Conservation (phyloP, 1,139 yeast species). For the Geotrichum aggregatum region DNA sequence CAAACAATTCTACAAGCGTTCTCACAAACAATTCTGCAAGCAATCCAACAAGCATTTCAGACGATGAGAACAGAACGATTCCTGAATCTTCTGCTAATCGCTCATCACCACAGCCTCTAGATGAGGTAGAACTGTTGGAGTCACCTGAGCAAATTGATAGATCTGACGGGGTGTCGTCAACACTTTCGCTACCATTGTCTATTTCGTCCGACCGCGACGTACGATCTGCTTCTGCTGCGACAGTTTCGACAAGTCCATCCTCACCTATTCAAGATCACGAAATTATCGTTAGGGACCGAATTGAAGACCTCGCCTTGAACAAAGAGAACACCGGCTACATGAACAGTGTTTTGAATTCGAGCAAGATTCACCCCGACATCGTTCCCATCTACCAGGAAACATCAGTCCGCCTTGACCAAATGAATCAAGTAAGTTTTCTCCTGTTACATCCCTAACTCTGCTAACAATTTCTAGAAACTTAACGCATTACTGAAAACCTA, state of each 20-base stretch:
- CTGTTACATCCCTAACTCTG: neutral
- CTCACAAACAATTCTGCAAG: neutral
- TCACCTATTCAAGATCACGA: slow-evolving; percentile 1
- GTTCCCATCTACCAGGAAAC: slow-evolving; percentile 34
- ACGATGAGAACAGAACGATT: neutral
- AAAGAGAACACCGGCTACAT: neutral
- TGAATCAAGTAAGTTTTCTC: slow-evolving; percentile 17
- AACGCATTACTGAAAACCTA: slow-evolving; percentile 13
- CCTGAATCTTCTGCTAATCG: neutral
- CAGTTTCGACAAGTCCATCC: slow-evolving; percentile 9
- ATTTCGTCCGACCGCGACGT: slow-evolving; percentile 2
- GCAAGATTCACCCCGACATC: slow-evolving; percentile 34
- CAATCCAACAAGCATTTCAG: neutral
- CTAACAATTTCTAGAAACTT: slow-evolving; percentile 12
- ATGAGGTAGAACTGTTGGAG: neutral
- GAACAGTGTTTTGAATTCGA: slow-evolving; percentile 3
- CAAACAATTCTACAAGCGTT: neutral
- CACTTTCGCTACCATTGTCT: neutral
- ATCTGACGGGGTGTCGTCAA: slow-evolving; percentile 1
- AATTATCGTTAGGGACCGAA: too few species aligned
- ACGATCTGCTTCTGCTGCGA: slow-evolving; percentile 8
- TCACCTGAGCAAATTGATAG: neutral
- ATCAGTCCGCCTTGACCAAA: slow-evolving; percentile 31
- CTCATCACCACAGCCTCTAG: neutral
- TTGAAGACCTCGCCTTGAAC: neutral